Percentiles rank a stretch among this genome's conserved stretches.
phyloP scores from a whole-genome alignment of 345 rosid genomes.

The Erodium maritimum region DNA sequence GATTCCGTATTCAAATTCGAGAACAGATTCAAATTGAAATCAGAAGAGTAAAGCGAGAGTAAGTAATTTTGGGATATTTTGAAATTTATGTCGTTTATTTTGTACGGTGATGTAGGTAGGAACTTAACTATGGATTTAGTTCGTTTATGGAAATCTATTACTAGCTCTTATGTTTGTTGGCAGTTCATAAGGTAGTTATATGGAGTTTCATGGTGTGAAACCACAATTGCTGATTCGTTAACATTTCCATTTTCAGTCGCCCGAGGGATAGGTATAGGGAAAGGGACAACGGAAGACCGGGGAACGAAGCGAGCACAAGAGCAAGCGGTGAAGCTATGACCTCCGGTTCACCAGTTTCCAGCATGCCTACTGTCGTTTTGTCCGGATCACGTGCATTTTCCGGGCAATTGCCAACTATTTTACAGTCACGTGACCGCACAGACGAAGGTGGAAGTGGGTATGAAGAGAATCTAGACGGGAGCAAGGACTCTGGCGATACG shows the following conservation, averaged over 20 bases:
- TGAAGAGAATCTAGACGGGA: slow-evolving; percentile 62
- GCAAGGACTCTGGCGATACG: slow-evolving; percentile 69
- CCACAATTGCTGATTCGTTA: background rate
- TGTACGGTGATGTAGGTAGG: no score
- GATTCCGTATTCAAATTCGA: no score
- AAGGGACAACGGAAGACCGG: slow-evolving; percentile 59
- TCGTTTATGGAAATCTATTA: no score
- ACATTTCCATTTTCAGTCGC: slow-evolving; percentile 27
- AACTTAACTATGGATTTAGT: no score
- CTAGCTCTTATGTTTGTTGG: no score
- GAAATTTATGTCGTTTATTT: no score
- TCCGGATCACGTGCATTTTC: slow-evolving; percentile 50
- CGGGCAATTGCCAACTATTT: slow-evolving; percentile 62
- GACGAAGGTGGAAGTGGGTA: slow-evolving; percentile 59
- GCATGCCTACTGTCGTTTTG: slow-evolving; percentile 35
- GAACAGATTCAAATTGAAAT: no score
- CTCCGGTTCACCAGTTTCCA: slow-evolving; percentile 25
- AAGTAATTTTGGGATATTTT: no score
- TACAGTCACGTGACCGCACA: slow-evolving; percentile 58
- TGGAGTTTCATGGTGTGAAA: no score
- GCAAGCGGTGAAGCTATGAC: slow-evolving; percentile 23
- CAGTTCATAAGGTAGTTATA: no score
- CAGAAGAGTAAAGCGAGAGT: no score
- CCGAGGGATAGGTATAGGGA: slow-evolving; percentile 64
- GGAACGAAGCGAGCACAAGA: slow-evolving; percentile 40